These are phyloP conservation scores for Pseudognaphalium luteoalbum DNA, from an alignment of 129 eudicot species.

Conservation along the genomic window DNA sequence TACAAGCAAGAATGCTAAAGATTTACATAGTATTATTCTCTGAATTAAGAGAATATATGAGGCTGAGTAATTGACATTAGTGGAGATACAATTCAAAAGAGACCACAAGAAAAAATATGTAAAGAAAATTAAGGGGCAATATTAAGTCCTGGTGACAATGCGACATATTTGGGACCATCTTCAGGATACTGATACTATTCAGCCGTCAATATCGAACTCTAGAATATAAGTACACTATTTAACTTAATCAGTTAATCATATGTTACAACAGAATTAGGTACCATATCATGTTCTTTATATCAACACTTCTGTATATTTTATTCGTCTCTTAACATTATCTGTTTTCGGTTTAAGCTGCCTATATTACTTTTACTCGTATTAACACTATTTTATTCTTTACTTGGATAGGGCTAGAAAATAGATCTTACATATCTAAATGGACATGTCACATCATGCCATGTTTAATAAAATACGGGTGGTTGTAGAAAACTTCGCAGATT, in stretches of 20 bases:
- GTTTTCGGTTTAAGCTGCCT: neutral
- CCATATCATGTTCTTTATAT: neutral
- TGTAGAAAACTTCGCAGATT: neutral
- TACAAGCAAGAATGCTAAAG: constrained; percentile 2
- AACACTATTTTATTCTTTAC: constrained; percentile 6
- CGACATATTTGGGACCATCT: neutral
- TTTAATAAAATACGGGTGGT: neutral
- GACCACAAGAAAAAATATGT: neutral
- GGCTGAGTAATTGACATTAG: neutral
- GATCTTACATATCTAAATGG: constrained; percentile 2
- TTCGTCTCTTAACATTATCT: neutral
- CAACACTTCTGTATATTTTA: neutral
- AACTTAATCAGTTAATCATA: neutral
- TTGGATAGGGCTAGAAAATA: neutral
- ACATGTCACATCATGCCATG: neutral
- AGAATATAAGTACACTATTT: neutral
- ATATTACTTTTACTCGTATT: neutral
- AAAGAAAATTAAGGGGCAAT: neutral
- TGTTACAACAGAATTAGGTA: neutral
- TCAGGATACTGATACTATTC: neutral
- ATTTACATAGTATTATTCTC: constrained; percentile 7
- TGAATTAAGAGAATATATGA: neutral
- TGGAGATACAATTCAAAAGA: neutral
- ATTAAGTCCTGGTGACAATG: neutral
- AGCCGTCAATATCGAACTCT: neutral